phyloP scores from a whole-genome alignment of 306 rosid species.

The Quercus mongolica region DNA sequence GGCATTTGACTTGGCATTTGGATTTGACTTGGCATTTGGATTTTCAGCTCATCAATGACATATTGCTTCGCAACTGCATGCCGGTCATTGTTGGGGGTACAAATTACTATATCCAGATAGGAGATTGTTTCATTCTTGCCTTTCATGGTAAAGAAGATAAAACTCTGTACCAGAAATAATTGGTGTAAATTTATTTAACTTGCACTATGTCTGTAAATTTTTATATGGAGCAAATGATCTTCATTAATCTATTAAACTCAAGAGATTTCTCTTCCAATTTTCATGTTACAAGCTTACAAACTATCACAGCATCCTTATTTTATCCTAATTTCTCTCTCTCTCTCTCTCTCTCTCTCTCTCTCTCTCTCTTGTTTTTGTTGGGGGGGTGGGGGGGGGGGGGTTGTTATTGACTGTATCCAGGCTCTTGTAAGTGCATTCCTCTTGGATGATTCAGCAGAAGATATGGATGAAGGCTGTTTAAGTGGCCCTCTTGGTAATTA shows the following conservation, averaged over 20 bases:
- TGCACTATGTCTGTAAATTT: background rate
- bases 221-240: background rate
- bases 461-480: conserved; percentile 34
- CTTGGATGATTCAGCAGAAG: conserved; percentile 60
- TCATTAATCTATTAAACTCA: background rate
- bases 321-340: too few species aligned
- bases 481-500: conserved; percentile 40
- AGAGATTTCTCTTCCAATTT: background rate
- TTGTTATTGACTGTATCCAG: conserved; percentile 30
- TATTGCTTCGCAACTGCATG: conserved; percentile 57
- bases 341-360: background rate
- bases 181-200: background rate
- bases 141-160: background rate
- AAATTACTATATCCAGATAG: conserved; percentile 86
- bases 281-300: background rate
- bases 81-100: conserved; percentile 96
- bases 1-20: too few species aligned
- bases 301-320: background rate
- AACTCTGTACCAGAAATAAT: background rate
- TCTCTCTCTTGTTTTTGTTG: too few species aligned
- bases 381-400: too few species aligned
- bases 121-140: background rate
- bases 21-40: background rate
- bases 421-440: conserved; percentile 87
- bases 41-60: conserved; percentile 70